These are phyloP conservation scores for Barnettozyma botsteinii DNA, from an alignment of 805 yeast species.

Conservation along the genomic window DNA sequence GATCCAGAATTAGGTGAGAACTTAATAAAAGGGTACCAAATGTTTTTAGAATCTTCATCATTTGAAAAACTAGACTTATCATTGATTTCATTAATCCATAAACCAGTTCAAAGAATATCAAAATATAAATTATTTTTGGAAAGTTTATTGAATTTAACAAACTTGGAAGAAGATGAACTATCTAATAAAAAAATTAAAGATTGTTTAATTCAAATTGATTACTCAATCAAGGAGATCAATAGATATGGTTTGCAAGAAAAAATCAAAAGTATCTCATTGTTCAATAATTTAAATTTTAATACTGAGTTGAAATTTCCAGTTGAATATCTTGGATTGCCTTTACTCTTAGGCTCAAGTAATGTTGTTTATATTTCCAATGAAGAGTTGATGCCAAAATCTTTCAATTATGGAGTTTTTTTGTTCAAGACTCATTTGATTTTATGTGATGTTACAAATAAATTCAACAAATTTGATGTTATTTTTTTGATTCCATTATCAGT, in stretches of 20 bases:
- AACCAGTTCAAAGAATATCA: slow-evolving; percentile 45
- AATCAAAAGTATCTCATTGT: slow-evolving; percentile 13
- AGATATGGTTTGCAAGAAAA: slow-evolving; percentile 25
- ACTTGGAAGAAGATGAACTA: slow-evolving; percentile 16
- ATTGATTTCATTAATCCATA: slow-evolving; percentile 46
- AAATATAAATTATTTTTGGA: slow-evolving; percentile 49
- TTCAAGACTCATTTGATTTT: slow-evolving; percentile 48
- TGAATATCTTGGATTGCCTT: slow-evolving; percentile 42
- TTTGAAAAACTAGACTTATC: slow-evolving; percentile 41
- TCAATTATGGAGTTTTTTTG: slow-evolving; percentile 33
- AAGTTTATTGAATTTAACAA: slow-evolving; percentile 30
- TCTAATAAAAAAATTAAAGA: slow-evolving; percentile 14
- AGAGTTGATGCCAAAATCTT: slow-evolving; percentile 2
- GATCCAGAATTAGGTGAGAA: slow-evolving; percentile 21
- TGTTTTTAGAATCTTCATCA: slow-evolving; percentile 38
- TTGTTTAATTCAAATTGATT: slow-evolving; percentile 16
- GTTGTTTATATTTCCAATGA: slow-evolving; percentile 33
- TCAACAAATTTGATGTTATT: slow-evolving; percentile 28
- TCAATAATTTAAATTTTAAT: slow-evolving; percentile 14
- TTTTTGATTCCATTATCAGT: slow-evolving; percentile 45
- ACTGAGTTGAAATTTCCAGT: slow-evolving; percentile 27
- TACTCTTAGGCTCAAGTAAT: slow-evolving; percentile 38
- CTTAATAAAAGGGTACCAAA: slow-evolving; percentile 29
- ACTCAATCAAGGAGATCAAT: slow-evolving; percentile 27
- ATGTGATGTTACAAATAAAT: slow-evolving; percentile 23